Percentiles rank a stretch among this genome's conserved stretches.
These are phyloP conservation scores for Phalaenopsis aphrodite DNA, from an alignment of 106 monocot species.

Conservation along the genomic window DNA sequence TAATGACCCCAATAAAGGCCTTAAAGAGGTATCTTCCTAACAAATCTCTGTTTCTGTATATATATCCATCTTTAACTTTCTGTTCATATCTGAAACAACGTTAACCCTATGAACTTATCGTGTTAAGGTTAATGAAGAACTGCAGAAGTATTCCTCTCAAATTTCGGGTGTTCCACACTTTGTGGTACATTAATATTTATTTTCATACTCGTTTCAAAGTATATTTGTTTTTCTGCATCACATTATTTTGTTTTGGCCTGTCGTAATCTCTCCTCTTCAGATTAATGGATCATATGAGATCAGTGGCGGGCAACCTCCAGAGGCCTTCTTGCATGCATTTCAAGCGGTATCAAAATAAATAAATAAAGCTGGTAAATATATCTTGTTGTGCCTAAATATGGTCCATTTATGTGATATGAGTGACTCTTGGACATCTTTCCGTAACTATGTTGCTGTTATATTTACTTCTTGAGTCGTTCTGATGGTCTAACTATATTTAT, in stretches of 20 bases:
- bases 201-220: background rate
- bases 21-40: constrained; percentile 45
- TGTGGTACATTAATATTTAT: constrained; percentile 39
- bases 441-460: no score
- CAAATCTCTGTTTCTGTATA: background rate
- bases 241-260: background rate
- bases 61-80: background rate
- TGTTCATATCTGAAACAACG: background rate
- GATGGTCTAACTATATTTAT: no score
- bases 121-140: constrained; percentile 69
- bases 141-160: constrained; percentile 58
- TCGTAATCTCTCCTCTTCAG: constrained; percentile 14
- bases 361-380: background rate
- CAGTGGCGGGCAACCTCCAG: constrained; percentile 86
- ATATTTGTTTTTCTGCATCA: background rate
- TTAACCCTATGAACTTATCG: constrained; percentile 2
- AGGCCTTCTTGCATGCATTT: constrained; percentile 38
- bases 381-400: no score
- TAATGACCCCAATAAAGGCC: constrained; percentile 59
- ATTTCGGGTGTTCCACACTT: constrained; percentile 79
- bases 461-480: no score
- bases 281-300: constrained; percentile 59
- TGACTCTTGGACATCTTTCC: background rate
- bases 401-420: no score
- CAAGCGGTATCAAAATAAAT: background rate